phyloP scores from a whole-genome alignment of 495 filamentous ascomycete genomes.

The Cairneyella variabilis region DNA sequence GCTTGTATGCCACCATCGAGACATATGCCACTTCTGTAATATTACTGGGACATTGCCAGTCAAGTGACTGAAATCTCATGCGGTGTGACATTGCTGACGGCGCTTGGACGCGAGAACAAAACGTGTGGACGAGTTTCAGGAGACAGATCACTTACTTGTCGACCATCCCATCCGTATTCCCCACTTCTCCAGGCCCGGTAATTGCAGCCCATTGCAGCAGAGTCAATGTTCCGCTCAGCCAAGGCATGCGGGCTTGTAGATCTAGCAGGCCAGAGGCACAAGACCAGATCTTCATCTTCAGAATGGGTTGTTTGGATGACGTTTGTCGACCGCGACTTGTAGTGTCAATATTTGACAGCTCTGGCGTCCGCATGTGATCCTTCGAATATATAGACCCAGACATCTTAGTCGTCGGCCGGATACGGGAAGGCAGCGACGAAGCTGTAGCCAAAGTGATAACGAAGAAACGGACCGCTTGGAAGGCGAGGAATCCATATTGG shows the following conservation, averaged over 20 bases:
- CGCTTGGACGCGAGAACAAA: conserved; percentile 27
- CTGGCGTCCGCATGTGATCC: conserved; percentile 11
- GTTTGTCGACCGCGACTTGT: conserved; percentile 1
- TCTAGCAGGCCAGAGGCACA: conserved; percentile 66
- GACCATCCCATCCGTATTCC: conserved; percentile 68
- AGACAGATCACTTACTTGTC: conserved; percentile 72
- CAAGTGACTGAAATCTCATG: conserved; percentile 68
- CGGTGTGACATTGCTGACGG: conserved; percentile 35
- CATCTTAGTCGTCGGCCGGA: conserved; percentile 13
- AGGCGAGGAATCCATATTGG: conserved; percentile 63
- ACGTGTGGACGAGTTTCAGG: conserved; percentile 23
- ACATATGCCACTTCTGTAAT: conserved; percentile 27
- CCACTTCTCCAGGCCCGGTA: conserved; percentile 67
- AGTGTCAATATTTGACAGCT: conserved; percentile 5
- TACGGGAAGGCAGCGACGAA: conserved; percentile 48
- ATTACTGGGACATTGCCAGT: conserved; percentile 37
- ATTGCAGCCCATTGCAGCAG: conserved; percentile 69
- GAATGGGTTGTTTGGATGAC: conserved; percentile 59
- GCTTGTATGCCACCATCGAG: conserved; percentile 2
- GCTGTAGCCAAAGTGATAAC: conserved; percentile 44
- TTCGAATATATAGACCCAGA: conserved; percentile 9
- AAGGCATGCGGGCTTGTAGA: conserved; percentile 77
- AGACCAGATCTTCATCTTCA: conserved; percentile 69
- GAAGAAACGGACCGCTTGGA: conserved; percentile 61
- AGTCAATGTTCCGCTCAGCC: conserved; percentile 68